phyloP scores from a whole-genome alignment of 331 rosid species.

The Acacia concinna region DNA sequence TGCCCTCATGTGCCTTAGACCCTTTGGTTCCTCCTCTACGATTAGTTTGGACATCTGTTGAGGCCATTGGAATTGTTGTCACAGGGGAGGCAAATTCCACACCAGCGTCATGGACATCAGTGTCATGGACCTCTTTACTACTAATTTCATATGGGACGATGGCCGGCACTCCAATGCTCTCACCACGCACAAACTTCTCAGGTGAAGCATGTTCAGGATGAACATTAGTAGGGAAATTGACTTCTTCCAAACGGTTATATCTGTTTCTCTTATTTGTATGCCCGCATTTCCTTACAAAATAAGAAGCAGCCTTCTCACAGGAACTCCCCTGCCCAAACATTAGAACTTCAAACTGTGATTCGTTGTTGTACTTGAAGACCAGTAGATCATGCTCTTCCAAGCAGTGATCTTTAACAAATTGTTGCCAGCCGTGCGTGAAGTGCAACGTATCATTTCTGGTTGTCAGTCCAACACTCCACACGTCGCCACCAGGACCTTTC shows the following conservation, averaged over 20 bases:
- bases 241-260: constrained; percentile 36
- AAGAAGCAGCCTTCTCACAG: constrained; percentile 68
- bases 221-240: constrained; percentile 33
- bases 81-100: constrained; percentile 36
- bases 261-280: constrained; percentile 32
- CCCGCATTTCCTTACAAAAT: constrained; percentile 56
- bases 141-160: constrained; percentile 26
- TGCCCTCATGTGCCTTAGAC: neutral
- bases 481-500: constrained; percentile 68
- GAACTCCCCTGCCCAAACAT: constrained; percentile 52
- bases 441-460: constrained; percentile 39
- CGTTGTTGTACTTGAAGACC: constrained; percentile 64
- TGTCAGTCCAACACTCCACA: constrained; percentile 57
- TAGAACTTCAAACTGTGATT: constrained; percentile 56
- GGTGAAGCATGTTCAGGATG: constrained; percentile 37
- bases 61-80: constrained; percentile 11
- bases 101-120: constrained; percentile 32
- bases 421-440: constrained; percentile 60
- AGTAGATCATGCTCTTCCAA: constrained; percentile 65
- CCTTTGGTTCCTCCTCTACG: constrained; percentile 33
- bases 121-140: constrained; percentile 20
- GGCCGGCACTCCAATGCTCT: constrained; percentile 27
- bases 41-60: neutral
- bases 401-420: constrained; percentile 56
- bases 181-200: constrained; percentile 32